Base-by-base conservation (phyloP, 345 rosid genomes). In the Gossypium australe region DNA sequence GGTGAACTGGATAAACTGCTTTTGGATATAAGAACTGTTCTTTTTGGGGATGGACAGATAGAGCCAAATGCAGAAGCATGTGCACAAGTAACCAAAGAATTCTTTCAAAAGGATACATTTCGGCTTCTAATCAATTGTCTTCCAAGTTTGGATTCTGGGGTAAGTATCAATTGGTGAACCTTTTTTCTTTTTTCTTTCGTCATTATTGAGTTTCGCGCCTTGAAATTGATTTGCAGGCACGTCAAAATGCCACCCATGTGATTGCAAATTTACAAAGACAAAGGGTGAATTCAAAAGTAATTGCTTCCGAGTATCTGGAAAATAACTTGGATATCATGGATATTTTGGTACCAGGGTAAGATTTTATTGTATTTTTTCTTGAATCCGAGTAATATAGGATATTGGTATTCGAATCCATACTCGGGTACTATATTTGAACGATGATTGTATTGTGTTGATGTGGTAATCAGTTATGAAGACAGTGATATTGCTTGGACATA, bases 51-150 rank as follows among this genome's bases (percentile, higher is more conserved):
- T 56, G 85, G 87, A 73, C 84, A 83, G 56, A 48, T 77, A 7
- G 88, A 88, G 70, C 91, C 91, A n/a, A 78, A 66, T 29, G 20
- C 91, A 7, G 89, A 86, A 62, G 88, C 89, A 11, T 86, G 88
- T 76, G 79, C 82, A 6, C 88, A 86, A 60, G 68, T 84, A 74
- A 84, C 88, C 62, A 86, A 72, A 74, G 89, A 83, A 51, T 84
- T 87, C 73, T 86, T 86, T 77, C 79, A 55, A 47, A 84, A 82
- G 57, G 84, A 84, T 60, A 84, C 86, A 7, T 81, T 85, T 34
- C 87, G 87, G 2, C 84, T 82, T 75, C 77, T 86, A 66, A 80
- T 83, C 29, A 9, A 66, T 18, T 79, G 79, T 79, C 84, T 86
- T 70, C 86, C 91, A 11, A 84, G 71, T 75, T 71, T 87, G 71